Base-by-base conservation (phyloP, 2,329 filamentous ascomycete species). In the Alternaria gaisen region DNA sequence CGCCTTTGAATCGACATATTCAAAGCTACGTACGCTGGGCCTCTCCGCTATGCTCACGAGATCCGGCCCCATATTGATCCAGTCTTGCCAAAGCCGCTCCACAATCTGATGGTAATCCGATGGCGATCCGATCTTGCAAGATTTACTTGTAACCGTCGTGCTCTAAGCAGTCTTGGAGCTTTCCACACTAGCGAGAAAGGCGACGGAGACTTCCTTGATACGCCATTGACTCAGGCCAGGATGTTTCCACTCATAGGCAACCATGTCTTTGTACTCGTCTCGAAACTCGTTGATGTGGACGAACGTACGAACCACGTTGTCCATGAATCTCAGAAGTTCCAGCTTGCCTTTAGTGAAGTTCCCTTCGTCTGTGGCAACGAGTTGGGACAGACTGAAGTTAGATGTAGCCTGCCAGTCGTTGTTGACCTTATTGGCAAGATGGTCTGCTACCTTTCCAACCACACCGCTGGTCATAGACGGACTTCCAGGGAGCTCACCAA, bases 81-180 rank as follows among this genome's bases (percentile, higher is more conserved):
- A 10, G 8, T 8, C 0, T 12, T 22, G 4, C 8, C 1, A 7
- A 2, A 18, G 18, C n/a, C n/a, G 8, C 4, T 10, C n/a, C 4
- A 0, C 2, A 11, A 6, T 20, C 38, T 40, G 38, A 40, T 20
- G 20, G 9, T n/a, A 2, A 10, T 12, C n/a, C 8, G 4, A 11
- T 4, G 20, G 9, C 38, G 4, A 10, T 12, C n/a, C 8, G 4
- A 11, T 4, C 4, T 3, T 20, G 4, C n/a, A 3, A 20, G 8
- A 20, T 9, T 1, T 4, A 0, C n/a, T 5, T 0, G 38, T 11
- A 4, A 0, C 4, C 0, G 2, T 18, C 9, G 8, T 40, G 0
- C 6, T 11, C 9, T 20, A 40, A 18, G 1, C 9, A 2, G 10
- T 40, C 3, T 3, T 1, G 8, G 4, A 8, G 7, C 16, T 18